phyloP scores from a whole-genome alignment of 2,329 filamentous ascomycete species.

The Rutstroemia sp. region DNA sequence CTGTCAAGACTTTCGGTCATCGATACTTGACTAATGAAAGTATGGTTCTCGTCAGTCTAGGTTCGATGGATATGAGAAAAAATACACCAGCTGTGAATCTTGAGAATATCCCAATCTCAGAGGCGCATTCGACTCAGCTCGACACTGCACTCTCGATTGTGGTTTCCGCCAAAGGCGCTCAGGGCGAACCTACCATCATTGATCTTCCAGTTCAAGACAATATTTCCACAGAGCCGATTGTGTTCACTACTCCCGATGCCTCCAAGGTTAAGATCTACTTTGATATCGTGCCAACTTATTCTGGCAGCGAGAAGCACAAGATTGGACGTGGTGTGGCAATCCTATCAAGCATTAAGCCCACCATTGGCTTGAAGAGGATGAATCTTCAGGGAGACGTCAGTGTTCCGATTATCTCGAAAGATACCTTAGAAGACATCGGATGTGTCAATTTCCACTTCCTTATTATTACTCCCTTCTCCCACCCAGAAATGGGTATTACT shows the following conservation, averaged over 20 bases:
- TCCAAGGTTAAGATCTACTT: slow-evolving; percentile 84
- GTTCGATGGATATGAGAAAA: slow-evolving; percentile 91
- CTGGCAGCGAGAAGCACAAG: slow-evolving; percentile 79
- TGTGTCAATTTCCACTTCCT: slow-evolving; percentile 96
- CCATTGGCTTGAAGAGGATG: slow-evolving; percentile 78
- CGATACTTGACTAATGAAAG: slow-evolving; percentile 85
- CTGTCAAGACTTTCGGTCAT: slow-evolving; percentile 93
- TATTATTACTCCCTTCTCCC: slow-evolving; percentile 87
- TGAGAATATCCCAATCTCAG: slow-evolving; percentile 77
- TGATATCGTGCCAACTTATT: slow-evolving; percentile 92
- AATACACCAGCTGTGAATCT: slow-evolving; percentile 72
- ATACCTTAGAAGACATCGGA: slow-evolving; percentile 83
- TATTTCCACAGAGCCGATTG: slow-evolving; percentile 86
- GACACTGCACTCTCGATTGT: slow-evolving; percentile 92
- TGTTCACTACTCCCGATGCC: slow-evolving; percentile 73
- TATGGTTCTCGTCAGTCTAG: slow-evolving; percentile 85
- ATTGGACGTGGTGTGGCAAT: slow-evolving; percentile 85
- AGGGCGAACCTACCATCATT: slow-evolving; percentile 80
- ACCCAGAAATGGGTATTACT: slow-evolving; percentile 88
- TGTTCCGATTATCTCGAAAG: slow-evolving; percentile 70
- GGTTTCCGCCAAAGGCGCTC: slow-evolving; percentile 76
- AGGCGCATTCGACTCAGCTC: slow-evolving; percentile 86
- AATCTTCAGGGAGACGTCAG: slow-evolving; percentile 87
- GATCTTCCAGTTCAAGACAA: slow-evolving; percentile 93
- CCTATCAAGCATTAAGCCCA: slow-evolving; percentile 77